Evolutionary conservation across 768 basidiomycete species (phyloP).

Genomic region (Boletus reticuloceps): DNA sequence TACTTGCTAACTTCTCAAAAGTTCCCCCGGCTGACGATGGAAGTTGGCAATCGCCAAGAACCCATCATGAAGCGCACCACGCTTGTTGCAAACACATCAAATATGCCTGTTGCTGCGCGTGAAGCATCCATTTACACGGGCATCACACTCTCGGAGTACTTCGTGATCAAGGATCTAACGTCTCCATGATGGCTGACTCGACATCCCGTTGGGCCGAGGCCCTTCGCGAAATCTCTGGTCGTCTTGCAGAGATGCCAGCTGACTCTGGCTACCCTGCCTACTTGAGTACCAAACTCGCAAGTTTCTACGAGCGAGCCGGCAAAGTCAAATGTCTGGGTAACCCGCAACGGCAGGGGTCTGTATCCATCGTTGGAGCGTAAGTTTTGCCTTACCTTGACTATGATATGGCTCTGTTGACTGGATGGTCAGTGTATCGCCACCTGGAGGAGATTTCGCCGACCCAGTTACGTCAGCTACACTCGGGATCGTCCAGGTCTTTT

Average conservation of each 20-base stretch:
- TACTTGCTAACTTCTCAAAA: slow-evolving; percentile 19
- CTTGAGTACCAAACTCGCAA: slow-evolving; percentile 90
- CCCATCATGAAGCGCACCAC: slow-evolving; percentile 99
- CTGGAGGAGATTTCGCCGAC: slow-evolving; percentile 99
- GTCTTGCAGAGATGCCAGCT: slow-evolving; percentile 99
- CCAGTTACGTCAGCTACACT: slow-evolving; percentile 97
- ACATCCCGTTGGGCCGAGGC: slow-evolving; percentile 99
- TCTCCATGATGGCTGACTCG: slow-evolving; percentile 99
- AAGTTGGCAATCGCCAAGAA: slow-evolving; percentile 88
- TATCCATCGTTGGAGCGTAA: slow-evolving; percentile 98
- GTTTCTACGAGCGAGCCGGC: slow-evolving; percentile 98
- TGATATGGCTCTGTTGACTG: slow-evolving; percentile 7
- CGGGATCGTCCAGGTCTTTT: slow-evolving; percentile 99
- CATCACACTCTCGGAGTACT: slow-evolving; percentile 98
- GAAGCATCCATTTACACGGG: slow-evolving; percentile 99
- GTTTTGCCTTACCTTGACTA: slow-evolving; percentile 33
- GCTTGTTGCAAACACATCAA: slow-evolving; percentile 98
- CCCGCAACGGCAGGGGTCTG: slow-evolving; percentile 85
- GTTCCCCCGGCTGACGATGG: slow-evolving; percentile 94
- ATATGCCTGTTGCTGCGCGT: slow-evolving; percentile 99
- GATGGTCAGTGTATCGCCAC: slow-evolving; percentile 81
- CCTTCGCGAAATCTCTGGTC: slow-evolving; percentile 97
- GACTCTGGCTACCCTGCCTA: slow-evolving; percentile 99
- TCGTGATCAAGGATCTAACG: slow-evolving; percentile 98
- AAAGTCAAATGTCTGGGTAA: slow-evolving; percentile 92